Base-by-base conservation (phyloP, 31 red algal species). In the Porphyra umbilicalis region DNA sequence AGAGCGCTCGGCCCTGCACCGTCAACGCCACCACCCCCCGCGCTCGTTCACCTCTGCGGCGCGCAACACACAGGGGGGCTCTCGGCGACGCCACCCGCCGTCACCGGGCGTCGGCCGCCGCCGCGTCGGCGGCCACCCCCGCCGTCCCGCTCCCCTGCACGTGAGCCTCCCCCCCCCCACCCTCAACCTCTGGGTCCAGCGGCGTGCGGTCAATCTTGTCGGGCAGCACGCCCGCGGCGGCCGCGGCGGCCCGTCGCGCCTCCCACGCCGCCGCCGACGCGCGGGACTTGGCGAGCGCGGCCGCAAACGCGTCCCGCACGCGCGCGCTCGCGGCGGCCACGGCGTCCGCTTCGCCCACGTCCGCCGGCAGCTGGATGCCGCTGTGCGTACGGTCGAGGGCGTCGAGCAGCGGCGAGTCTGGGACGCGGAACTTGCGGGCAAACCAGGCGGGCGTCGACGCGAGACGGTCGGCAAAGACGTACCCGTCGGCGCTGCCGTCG, bases 331-430 rank as follows among this genome's bases (percentile, higher is more conserved):
- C 20, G 20, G 57, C 7, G 25, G 25, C 57, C 11, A 71, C 57
- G 42, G 36, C 78, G 1, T 37, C 39, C 78, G 85, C 88, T 10
- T 79, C 82, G 35, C 6, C 9, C 35, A 76, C 34, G 35, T 84
- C 77, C 10, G 83, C 46, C 7, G 40, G 2, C 79, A 9, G 34
- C 75, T 84, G 82, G 68, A 84, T 90, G 36, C 88, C 88, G 79
- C 88, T 90, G 57, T 81, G 77, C 33, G 76, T 32, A 7, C 79
- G 88, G 74, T 90, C 88, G 83, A 90, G 85, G 83, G 83, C 79
- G 35, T 90, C 83, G 71, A 90, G 37, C 67, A 90, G 75, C 30
- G 79, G 68, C 75, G 79, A 82, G 20, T 90, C 39, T 33, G 88
- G 35, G 30, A 85, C 78, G 8, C 68, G 76, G 25, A 90, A 84